A percentile compares a stretch with the other conserved stretches of the same genome.
phyloP scores from a whole-genome alignment of 495 filamentous ascomycete species.

The Annulohypoxylon moriforme region DNA sequence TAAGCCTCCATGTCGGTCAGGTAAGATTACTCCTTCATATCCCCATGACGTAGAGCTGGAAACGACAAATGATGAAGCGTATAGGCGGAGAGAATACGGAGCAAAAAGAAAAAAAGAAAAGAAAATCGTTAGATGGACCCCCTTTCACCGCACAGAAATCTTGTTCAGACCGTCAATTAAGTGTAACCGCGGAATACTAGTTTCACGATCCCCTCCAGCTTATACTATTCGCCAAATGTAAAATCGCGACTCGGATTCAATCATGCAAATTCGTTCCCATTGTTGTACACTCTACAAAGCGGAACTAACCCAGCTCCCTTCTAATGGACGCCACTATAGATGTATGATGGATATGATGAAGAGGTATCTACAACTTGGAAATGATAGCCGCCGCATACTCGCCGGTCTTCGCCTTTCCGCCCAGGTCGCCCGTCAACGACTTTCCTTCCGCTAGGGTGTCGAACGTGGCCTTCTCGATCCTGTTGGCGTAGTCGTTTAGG shows the following conservation, averaged over 20 bases:
- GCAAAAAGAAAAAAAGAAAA: background rate
- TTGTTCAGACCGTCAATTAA: background rate
- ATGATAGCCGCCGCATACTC: constrained; percentile 95
- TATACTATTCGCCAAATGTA: constrained; percentile 17
- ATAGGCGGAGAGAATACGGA: background rate
- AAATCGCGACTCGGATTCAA: constrained; percentile 4
- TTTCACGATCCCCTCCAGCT: constrained; percentile 10
- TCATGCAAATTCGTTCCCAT: constrained; percentile 38
- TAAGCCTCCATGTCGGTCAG: background rate
- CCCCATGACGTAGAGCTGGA: background rate
- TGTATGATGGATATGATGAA: constrained; percentile 34
- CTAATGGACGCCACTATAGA: constrained; percentile 43
- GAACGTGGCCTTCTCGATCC: constrained; percentile 94
- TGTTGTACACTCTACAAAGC: constrained; percentile 45
- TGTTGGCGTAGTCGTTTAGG: constrained; percentile 81
- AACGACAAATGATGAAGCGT: background rate
- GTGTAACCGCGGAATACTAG: constrained; percentile 7
- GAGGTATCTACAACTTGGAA: constrained; percentile 70
- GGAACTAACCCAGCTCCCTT: constrained; percentile 36
- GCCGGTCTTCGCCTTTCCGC: constrained; percentile 90
- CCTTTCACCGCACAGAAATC: background rate
- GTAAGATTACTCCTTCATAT: background rate
- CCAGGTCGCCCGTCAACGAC: constrained; percentile 92
- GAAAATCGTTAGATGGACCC: background rate
- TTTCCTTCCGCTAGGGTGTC: constrained; percentile 95